A percentile compares a stretch with the other conserved stretches of the same genome.
These are phyloP conservation scores for Malus domestica DNA, from an alignment of 306 rosid genomes.

Conservation along the genomic window ASM211411v1 NC_041802.1:3725001-3725500, in stretches of 20 bases:
- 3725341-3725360: slow-evolving; percentile 58
- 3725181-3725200: neutral
- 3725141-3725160: neutral
- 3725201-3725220: neutral
- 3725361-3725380: slow-evolving; percentile 65
- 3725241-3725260: neutral
- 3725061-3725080: neutral
- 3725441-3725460: no score
- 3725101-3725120: no score
- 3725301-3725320: slow-evolving; percentile 37
- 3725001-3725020: no score
- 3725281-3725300: slow-evolving; percentile 67
- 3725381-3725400: slow-evolving; percentile 41
- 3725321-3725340: neutral
- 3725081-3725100: neutral
- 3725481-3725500: no score
- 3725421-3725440: no score
- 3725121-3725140: neutral
- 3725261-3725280: slow-evolving; percentile 76
- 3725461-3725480: no score
- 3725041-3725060: neutral
- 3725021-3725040: no score
- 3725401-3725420: no score
- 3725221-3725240: no score
- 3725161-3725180: no score